A percentile compares a stretch with the other conserved stretches of the same genome.
Conservation (phyloP, 2,329 filamentous ascomycete genomes). For the Didymella lethalis region DNA sequence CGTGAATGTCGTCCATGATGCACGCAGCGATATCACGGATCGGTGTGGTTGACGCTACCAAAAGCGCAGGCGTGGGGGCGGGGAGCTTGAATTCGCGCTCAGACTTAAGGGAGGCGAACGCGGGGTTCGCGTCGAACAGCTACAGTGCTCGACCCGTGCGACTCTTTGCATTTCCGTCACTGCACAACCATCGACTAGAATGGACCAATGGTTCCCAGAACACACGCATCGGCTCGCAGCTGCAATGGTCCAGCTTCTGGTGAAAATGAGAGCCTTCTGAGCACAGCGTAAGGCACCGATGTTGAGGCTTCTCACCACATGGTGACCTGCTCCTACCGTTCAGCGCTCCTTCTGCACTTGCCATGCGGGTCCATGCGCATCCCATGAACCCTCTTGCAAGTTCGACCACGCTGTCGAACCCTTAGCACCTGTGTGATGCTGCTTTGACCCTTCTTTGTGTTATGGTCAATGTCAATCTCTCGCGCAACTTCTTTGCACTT, state of each 20-base stretch:
- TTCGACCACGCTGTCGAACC: conserved; percentile 22
- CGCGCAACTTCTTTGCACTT: conserved; percentile 30
- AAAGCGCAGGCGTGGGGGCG: conserved; percentile 10
- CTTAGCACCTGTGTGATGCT: conserved; percentile 29
- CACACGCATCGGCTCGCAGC: not conserved
- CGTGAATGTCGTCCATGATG: conserved; percentile 74
- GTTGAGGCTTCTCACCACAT: conserved; percentile 21
- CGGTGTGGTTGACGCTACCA: conserved; percentile 5
- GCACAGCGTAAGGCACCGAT: not conserved
- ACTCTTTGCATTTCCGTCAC: not conserved
- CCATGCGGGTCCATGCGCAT: conserved; percentile 19
- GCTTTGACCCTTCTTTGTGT: conserved; percentile 31
- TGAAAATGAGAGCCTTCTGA: not conserved
- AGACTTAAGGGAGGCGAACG: conserved; percentile 10
- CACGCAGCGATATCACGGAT: conserved; percentile 58
- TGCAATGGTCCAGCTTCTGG: not conserved
- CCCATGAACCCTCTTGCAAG: conserved; percentile 16
- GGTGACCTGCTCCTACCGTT: conserved; percentile 15
- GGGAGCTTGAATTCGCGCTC: conserved; percentile 21
- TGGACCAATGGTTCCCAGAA: not conserved
- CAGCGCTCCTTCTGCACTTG: conserved; percentile 11
- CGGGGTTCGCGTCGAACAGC: conserved; percentile 21
- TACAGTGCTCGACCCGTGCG: not conserved
- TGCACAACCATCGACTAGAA: not conserved
- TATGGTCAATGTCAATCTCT: conserved; percentile 18